These are phyloP conservation scores for Cryptococcus sp. DNA, from an alignment of 1,284 basidiomycete genomes.

Conservation along the genomic window DNA sequence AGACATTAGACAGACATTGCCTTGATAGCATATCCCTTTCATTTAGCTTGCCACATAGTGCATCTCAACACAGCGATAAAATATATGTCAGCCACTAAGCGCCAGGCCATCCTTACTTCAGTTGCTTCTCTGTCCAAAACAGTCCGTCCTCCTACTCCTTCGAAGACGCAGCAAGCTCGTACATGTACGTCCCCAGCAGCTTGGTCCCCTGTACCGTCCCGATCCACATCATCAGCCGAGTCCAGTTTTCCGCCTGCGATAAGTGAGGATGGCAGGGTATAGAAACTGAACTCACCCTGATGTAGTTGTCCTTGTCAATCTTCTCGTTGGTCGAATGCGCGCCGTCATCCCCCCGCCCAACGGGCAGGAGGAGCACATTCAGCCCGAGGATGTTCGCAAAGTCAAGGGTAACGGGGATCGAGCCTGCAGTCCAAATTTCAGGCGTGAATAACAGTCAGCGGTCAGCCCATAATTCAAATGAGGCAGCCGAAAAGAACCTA, in stretches of 20 bases:
- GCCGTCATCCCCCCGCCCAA: constrained; percentile 91
- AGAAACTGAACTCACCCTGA: constrained; percentile 57
- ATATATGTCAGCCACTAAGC: not conserved
- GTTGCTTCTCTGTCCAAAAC: not conserved
- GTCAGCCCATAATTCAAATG: no score
- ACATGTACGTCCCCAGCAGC: constrained; percentile 76
- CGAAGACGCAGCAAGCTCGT: constrained; percentile 61
- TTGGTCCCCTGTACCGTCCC: constrained; percentile 55
- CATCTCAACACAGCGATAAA: not conserved
- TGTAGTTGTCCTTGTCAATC: constrained; percentile 87
- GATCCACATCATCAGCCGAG: not conserved
- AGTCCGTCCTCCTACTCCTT: constrained; percentile 8
- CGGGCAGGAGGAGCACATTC: constrained; percentile 77
- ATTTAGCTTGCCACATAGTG: not conserved
- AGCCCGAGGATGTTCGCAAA: constrained; percentile 80
- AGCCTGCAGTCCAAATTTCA: no score
- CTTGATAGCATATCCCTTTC: no score
- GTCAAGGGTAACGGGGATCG: constrained; percentile 92
- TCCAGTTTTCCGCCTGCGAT: not conserved
- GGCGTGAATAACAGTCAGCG: no score
- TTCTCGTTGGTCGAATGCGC: constrained; percentile 89
- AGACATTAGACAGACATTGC: no score
- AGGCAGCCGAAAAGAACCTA: no score
- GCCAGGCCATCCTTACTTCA: not conserved
- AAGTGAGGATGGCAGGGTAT: not conserved